Evolutionary conservation across 176 grass and related monocot species (phyloP), one percentile per base, ranked within the genome.

Genomic region (Zea luxurians): DNA sequence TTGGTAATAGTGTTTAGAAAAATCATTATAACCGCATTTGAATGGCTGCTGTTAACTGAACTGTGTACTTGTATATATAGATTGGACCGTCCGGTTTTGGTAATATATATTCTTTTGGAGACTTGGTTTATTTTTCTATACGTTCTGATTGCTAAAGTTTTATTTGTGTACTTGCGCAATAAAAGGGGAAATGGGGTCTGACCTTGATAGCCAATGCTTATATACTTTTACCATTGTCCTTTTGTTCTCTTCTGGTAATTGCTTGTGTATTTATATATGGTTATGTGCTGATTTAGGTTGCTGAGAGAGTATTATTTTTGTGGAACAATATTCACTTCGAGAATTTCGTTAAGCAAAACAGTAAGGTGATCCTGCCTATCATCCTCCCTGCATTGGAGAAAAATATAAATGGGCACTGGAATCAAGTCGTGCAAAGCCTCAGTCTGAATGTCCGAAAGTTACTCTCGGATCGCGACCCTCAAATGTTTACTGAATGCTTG

Each of bases 361-460:
- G n/a, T 53, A 84, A 84, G 64, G 71, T 71, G 3, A 84, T 88
- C 54, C 66, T 84, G 20, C 77, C 81, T 18, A 80, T 88, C 37
- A 84, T 88, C 70, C 70, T 84, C 16, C 76, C 86, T 54, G 70
- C 86, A 65, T n/a, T 88, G 57, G 81, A 88, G 57, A 80, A 68
- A 58, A 88, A 80, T 64, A 68, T 61, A 54, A 76, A 54, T 36
- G 65, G 48, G 11, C 87, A 89, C 48, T 89, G 87, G 87, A 84
- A 77, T 36, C 77, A 40, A 21, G 66, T 41, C 16, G 86, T 89
- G 46, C 72, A 84, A 65, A 89, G 53, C 20, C 71, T 84, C 4
- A 81, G 40, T 55, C 34, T 84, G 50, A 81, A 75, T 8, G 66
- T 89, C 12, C 64, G 73, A 35, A 77, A 84, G 65, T 9, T 89